Evolutionary conservation across 2,329 filamentous ascomycete species (phyloP).

Genomic region (Pyricularia pennisetigena): DNA sequence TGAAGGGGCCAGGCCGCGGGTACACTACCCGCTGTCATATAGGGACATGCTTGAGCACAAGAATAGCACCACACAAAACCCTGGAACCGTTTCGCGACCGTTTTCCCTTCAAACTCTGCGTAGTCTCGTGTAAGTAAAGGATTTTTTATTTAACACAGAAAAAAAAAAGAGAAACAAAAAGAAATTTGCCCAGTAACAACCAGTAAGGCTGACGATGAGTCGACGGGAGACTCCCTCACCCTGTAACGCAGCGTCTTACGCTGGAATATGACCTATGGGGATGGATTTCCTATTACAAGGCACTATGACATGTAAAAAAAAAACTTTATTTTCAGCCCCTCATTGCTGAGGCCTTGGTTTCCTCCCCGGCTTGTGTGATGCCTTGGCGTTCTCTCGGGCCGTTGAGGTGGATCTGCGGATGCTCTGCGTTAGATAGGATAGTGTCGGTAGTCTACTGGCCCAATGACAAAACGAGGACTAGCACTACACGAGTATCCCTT

Average conservation of each 20-base stretch:
- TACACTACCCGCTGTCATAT: background rate
- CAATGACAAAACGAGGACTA: background rate
- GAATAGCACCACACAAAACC: background rate
- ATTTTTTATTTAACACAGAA: too few species aligned
- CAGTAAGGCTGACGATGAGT: background rate
- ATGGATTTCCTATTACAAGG: background rate
- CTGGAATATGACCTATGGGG: background rate
- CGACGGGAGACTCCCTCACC: too few species aligned
- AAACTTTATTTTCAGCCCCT: background rate
- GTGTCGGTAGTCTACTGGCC: background rate
- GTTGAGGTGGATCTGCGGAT: background rate
- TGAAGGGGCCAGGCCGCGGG: too few species aligned
- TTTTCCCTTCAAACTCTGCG: background rate
- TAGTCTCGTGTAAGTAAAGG: too few species aligned
- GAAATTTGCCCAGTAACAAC: background rate
- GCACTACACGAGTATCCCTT: background rate
- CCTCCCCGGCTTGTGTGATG: too few species aligned
- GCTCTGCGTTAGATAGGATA: background rate
- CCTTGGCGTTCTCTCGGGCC: background rate
- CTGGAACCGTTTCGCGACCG: background rate
- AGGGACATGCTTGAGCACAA: background rate
- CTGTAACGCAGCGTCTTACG: background rate
- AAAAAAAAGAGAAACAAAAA: too few species aligned
- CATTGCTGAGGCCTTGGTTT: too few species aligned
- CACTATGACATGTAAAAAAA: background rate